These are phyloP conservation scores for Firmiana major DNA, from an alignment of 345 rosid genomes.

Conservation along the genomic window DNA sequence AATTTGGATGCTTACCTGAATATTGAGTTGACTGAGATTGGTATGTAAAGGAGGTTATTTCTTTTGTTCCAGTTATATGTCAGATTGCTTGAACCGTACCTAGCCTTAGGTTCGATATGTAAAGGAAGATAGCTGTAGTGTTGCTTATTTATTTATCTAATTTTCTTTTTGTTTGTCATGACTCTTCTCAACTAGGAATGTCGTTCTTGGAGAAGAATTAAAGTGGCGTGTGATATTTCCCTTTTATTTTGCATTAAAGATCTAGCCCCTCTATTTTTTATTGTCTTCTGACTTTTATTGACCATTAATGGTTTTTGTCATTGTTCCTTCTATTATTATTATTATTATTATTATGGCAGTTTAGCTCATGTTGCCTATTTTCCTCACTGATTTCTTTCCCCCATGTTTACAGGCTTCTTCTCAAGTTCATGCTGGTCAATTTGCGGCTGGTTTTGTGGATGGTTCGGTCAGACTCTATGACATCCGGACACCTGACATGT, in stretches of 20 bases:
- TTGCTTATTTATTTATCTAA: neutral
- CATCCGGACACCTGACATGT: constrained; percentile 84
- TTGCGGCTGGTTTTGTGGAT: constrained; percentile 86
- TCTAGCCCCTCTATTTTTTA: neutral
- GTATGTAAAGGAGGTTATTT: neutral
- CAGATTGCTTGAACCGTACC: neutral
- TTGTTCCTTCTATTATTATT: too few relatives aligned
- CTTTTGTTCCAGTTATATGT: neutral
- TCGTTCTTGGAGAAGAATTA: neutral
- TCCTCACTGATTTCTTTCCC: neutral
- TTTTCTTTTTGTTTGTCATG: neutral
- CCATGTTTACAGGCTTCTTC: constrained; percentile 69
- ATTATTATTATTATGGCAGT: neutral
- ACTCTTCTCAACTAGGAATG: neutral
- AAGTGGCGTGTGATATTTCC: neutral
- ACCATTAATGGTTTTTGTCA: too few relatives aligned
- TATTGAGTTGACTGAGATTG: neutral
- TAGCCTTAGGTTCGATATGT: neutral
- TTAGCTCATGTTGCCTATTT: neutral
- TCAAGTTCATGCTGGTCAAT: constrained; percentile 84
- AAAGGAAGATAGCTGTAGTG: neutral
- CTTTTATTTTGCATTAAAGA: neutral
- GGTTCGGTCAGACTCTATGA: constrained; percentile 94
- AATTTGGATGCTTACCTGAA: neutral
- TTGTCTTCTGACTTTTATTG: neutral